Evolutionary conservation across 495 filamentous ascomycete genomes (phyloP).

Genomic region (Penicillium silybi): DNA sequence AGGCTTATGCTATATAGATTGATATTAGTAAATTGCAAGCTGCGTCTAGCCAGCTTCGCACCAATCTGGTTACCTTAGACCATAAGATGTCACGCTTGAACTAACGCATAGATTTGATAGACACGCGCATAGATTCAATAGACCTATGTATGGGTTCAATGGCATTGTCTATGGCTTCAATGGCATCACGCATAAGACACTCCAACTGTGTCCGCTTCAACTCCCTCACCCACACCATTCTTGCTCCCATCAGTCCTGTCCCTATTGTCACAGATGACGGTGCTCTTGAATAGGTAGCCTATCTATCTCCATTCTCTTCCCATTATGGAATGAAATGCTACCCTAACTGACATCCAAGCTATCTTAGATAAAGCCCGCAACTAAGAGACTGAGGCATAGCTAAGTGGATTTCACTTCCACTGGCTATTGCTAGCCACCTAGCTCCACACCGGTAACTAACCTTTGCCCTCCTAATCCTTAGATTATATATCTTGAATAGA

Average conservation of each 20-base stretch:
- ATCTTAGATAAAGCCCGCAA: too few species aligned
- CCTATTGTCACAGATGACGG: conserved; percentile 35
- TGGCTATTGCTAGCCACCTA: too few species aligned
- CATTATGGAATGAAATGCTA: too few species aligned
- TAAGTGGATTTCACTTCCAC: too few species aligned
- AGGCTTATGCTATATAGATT: conserved; percentile 31
- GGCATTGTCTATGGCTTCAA: too few species aligned
- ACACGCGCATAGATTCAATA: conserved; percentile 10
- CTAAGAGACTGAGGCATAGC: too few species aligned
- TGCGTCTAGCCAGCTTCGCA: conserved; percentile 35
- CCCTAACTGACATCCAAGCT: too few species aligned
- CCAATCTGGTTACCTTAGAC: conserved; percentile 32
- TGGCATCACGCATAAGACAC: conserved; percentile 21
- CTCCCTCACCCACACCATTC: conserved; percentile 35
- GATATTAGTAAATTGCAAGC: conserved; percentile 40
- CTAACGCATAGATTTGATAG: conserved; percentile 14
- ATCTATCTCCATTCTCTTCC: too few species aligned
- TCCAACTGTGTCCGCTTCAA: conserved; percentile 40
- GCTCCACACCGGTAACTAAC: too few species aligned
- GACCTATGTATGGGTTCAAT: conserved; percentile 3
- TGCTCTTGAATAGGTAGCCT: conserved; percentile 30
- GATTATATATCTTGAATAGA: too few species aligned
- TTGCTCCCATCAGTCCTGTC: conserved; percentile 38
- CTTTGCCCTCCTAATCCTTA: too few species aligned
- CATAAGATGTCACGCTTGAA: conserved; percentile 32